Base-by-base conservation (phyloP, 2,329 filamentous ascomycete genomes). In the Aspergillus texensis region DNA sequence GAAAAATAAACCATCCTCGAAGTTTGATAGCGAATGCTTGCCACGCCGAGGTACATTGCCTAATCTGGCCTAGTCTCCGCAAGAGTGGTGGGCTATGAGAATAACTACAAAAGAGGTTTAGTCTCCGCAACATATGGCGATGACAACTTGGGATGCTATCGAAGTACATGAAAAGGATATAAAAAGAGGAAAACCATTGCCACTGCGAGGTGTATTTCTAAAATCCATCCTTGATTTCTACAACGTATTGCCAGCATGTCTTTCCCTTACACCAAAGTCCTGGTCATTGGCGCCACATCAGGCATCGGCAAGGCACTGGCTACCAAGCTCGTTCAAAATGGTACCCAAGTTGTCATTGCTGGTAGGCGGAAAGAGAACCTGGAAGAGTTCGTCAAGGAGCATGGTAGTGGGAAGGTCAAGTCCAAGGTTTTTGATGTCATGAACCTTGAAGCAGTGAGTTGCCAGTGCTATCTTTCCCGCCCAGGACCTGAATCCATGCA, bases 331-430 rank as follows among this genome's bases (percentile, higher is more conserved):
- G 74, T 86, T 10, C 69, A 80, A 55, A 79, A 82, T 63, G 83
- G 81, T 36, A 80, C 79, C 61, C 75, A 76, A 21, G 79, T 84
- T 45, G 80, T 86, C 46, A 77, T 83, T 3, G 78, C 82, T 6
- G 85, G 85, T 4, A 76, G 85, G 10, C 74, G 85, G 61, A 79
- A 85, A 69, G 82, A 85, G 62, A 82, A 82, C 24, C 77, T 86
- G 12, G 79, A 84, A 41, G 77, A 75, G 3, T 83, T 86, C 64
- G 79, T 83, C 19, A 61, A 77, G 16, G 73, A 80, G 63, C 73
- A 85, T 67, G 81, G 82, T 50, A 72, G 75, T 50, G 81, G 82
- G 62, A 84, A 82, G 65, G 78, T 80, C 46, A 74, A 79, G 39
- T 76, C 77, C 6, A 73, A 81, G 24, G 76, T 77, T 5, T 83